These are phyloP conservation scores for Metschnikowia santaceciliae DNA, from an alignment of 805 yeast genomes.

Conservation along the genomic window DNA sequence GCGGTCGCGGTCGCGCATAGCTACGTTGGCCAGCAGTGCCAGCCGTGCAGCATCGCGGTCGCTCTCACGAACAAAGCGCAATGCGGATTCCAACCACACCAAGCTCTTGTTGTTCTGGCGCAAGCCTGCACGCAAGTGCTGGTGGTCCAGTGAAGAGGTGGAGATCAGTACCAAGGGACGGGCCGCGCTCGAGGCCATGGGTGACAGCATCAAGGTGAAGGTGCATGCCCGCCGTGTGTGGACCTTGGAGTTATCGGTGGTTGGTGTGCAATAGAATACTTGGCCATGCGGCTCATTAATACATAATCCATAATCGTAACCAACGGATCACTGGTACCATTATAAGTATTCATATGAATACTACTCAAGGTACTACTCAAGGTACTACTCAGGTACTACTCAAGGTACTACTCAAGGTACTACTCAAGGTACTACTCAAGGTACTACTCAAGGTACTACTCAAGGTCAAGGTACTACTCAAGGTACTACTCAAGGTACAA, in stretches of 20 bases:
- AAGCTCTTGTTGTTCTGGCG: slow-evolving; percentile 91
- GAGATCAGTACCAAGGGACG: slow-evolving; percentile 38
- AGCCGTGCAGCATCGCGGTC: slow-evolving; percentile 58
- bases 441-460: too few relatives aligned
- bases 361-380: too few relatives aligned
- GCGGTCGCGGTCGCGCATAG: slow-evolving; percentile 48
- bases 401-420: too few relatives aligned
- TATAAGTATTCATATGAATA: too few relatives aligned
- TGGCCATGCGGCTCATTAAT: slow-evolving; percentile 1
- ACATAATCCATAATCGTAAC: neutral
- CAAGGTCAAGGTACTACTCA: too few relatives aligned
- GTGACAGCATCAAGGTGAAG: slow-evolving; percentile 41
- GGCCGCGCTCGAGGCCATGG: slow-evolving; percentile 19
- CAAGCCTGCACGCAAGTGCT: slow-evolving; percentile 96
- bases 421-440: too few relatives aligned
- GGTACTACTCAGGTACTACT: too few relatives aligned
- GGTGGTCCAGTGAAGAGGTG: slow-evolving; percentile 80
- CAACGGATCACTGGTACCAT: too few relatives aligned
- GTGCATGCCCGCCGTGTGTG: slow-evolving; percentile 92
- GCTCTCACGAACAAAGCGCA: slow-evolving; percentile 45
- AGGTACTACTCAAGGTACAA: too few relatives aligned
- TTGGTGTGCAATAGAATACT: slow-evolving; percentile 62
- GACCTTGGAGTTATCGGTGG: slow-evolving; percentile 89
- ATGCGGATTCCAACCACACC: slow-evolving; percentile 38
- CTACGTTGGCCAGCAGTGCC: slow-evolving; percentile 54